Conservation (phyloP, 106 monocot genomes). For the Dendrobium catenatum region DNA sequence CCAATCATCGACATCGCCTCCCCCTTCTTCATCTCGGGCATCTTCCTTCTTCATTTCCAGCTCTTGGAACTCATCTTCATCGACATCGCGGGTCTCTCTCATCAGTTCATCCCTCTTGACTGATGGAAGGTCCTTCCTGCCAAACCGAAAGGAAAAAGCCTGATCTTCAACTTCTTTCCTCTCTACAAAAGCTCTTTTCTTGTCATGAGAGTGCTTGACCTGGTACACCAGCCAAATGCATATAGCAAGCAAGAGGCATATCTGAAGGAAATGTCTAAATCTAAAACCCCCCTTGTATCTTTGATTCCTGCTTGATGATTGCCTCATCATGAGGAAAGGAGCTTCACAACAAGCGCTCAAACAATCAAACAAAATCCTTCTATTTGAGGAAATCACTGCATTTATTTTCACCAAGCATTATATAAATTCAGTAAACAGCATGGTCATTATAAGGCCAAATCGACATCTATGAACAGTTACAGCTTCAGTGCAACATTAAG, state of each 20-base stretch:
- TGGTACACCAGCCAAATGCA: conserved; percentile 83
- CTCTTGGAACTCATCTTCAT: conserved; percentile 16
- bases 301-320: conserved; percentile 55
- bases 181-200: conserved; percentile 43
- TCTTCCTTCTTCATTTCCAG: conserved; percentile 26
- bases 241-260: conserved; percentile 49
- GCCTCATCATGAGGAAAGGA: conserved; percentile 42
- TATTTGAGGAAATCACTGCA: background rate
- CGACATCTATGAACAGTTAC: background rate
- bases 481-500: background rate
- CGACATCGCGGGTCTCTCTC: background rate
- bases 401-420: background rate
- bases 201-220: conserved; percentile 76
- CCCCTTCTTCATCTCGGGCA: conserved; percentile 31
- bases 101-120: background rate
- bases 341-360: background rate
- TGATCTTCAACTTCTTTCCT: conserved; percentile 15
- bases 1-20: conserved; percentile 38
- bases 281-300: conserved; percentile 71
- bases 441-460: too few species aligned
- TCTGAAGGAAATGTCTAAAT: conserved; percentile 65
- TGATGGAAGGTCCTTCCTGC: conserved; percentile 54
- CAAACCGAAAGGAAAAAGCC: conserved; percentile 32
- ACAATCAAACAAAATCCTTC: background rate
- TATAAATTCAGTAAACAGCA: background rate